A percentile compares a stretch with the other conserved stretches of the same genome.
phyloP scores from a whole-genome alignment of 2,329 filamentous ascomycete genomes.

The Monilinia laxa region DNA sequence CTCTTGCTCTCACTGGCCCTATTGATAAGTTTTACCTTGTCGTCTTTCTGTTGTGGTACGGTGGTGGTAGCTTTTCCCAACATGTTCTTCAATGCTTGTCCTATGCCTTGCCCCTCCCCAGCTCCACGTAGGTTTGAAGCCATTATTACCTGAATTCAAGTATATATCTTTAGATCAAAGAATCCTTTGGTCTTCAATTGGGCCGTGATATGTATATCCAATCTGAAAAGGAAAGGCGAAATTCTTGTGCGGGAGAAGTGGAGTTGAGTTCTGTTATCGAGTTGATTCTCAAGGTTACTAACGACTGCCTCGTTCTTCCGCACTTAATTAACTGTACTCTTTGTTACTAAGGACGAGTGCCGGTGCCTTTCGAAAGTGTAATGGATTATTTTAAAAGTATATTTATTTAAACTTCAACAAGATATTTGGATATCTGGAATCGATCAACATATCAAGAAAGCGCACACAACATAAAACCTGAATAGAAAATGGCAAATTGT shows the following conservation, averaged over 20 bases:
- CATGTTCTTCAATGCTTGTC: conserved; percentile 32
- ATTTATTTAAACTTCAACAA: neutral
- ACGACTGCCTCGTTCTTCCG: neutral
- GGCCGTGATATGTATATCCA: conserved; percentile 2
- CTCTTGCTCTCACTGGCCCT: conserved; percentile 60
- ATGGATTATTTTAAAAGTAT: neutral
- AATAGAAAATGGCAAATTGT: neutral
- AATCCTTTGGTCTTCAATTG: neutral
- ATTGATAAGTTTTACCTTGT: conserved; percentile 48
- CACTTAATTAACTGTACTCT: neutral
- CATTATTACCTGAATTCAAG: conserved; percentile 32
- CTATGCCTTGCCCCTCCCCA: conserved; percentile 33
- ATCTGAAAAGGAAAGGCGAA: conserved; percentile 8
- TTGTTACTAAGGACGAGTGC: neutral
- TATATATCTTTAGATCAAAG: neutral
- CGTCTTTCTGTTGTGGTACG: conserved; percentile 27
- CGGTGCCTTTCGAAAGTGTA: neutral
- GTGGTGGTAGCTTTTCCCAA: conserved; percentile 15
- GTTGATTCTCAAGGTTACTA: conserved; percentile 7
- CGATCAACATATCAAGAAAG: no score
- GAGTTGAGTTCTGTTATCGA: conserved; percentile 3
- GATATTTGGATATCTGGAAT: neutral
- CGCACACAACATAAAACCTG: neutral
- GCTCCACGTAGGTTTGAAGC: conserved; percentile 33
- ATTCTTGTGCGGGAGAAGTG: conserved; percentile 1